Base-by-base conservation (phyloP, 2,329 filamentous ascomycete species). In the Aspergillus tubingensis region DNA sequence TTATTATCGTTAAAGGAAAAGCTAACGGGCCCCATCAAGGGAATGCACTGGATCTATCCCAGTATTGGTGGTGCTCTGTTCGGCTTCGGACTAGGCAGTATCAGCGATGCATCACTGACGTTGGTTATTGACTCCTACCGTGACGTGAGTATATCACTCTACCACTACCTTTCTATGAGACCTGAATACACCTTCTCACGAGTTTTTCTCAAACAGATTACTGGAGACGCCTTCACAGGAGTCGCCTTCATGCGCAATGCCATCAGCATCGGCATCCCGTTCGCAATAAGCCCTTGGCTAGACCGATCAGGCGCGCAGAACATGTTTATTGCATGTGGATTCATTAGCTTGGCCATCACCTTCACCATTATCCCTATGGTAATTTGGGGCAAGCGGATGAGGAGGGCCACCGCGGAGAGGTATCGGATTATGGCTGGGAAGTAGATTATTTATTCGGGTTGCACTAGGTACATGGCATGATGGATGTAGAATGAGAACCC, bases 1-100 rank as follows among this genome's bases (percentile, higher is more conserved):
- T 54, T 21, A 6, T 3, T 2, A 10, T 49, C 6, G 8, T 11
- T 30, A 2, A 25, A n/a, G n/a, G 50, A 27, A 19, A 25, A 44
- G 15, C 43, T 15, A 6, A 27, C 36, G 13, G 1, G 13, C 3
- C 50, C 3, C 2, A 19, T 2, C 1, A 23, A 80, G 77, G 77
- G 77, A 2, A 77, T 79, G 76, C 77, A 79, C 39, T 80, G 76
- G 76, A 76, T 80, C 7, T 75, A 70, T 30, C 76, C 78, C 0
- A 77, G 71, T 1, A 63, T 80, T 0, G 77, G 72, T 0, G 73
- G 75, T 2, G 74, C 68, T 0, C 60, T 79, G 4, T 79, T 77
- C 36, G 74, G 73, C 0, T 77, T 79, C 53, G 77, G 76, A 0
- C 66, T 80, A 0, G 77, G 78, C 2, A 71, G 75, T 36, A 76